These are phyloP conservation scores for Speleostelium caveatum DNA, from an alignment of 78 protist species.

Conservation along the genomic window DNA sequence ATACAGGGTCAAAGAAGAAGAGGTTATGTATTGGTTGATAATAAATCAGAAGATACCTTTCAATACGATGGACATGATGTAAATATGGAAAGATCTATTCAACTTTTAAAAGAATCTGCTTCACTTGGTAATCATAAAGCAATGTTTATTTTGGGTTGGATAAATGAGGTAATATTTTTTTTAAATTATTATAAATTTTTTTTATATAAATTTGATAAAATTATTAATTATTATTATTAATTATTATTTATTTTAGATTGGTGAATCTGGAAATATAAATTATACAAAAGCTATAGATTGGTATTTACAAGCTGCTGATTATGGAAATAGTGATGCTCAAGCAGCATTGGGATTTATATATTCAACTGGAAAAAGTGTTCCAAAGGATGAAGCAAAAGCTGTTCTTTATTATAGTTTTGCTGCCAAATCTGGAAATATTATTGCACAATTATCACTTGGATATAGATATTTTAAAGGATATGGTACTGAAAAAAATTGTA, in stretches of 20 bases:
- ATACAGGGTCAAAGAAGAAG: constrained; percentile 33
- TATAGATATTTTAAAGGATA: constrained; percentile 84
- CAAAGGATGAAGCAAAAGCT: constrained; percentile 42
- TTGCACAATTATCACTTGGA: constrained; percentile 76
- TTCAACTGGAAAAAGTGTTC: constrained; percentile 71
- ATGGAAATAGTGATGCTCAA: constrained; percentile 73
- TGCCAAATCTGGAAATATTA: constrained; percentile 69
- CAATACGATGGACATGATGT: neutral
- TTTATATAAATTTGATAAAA: too few relatives aligned
- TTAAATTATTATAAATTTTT: too few relatives aligned
- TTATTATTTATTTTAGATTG: constrained; percentile 31
- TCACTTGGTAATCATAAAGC: constrained; percentile 49
- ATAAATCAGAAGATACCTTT: neutral
- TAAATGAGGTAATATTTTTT: constrained; percentile 62
- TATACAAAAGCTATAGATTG: constrained; percentile 52
- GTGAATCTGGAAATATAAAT: constrained; percentile 46
- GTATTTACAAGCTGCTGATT: constrained; percentile 38
- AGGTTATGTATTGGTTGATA: constrained; percentile 32
- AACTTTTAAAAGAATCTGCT: neutral
- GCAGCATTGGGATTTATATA: constrained; percentile 68
- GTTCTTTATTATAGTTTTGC: constrained; percentile 82
- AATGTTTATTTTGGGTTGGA: constrained; percentile 56
- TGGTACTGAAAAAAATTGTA: constrained; percentile 81
- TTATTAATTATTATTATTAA: too few relatives aligned
- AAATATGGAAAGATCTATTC: neutral